Percentiles rank a stretch among this genome's conserved stretches.
These are phyloP conservation scores for Citrus cavaleriei DNA, from an alignment of 345 rosid species.

Conservation along the genomic window DNA sequence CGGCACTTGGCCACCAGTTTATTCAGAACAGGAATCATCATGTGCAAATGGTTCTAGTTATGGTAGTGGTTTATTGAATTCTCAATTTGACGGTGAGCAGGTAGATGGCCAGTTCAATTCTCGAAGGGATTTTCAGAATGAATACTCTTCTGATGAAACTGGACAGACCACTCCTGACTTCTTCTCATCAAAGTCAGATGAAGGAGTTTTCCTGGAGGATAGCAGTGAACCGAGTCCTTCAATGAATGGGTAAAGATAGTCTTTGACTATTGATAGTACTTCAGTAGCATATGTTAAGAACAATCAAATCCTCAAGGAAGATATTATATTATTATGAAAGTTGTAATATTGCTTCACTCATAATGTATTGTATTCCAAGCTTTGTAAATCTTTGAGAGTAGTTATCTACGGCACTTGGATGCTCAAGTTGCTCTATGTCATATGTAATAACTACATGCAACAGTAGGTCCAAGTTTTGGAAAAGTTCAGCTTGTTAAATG, in stretches of 20 bases:
- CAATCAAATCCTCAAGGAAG: background rate
- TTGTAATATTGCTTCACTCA: background rate
- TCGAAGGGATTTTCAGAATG: background rate
- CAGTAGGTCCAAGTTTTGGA: background rate
- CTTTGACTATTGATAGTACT: background rate
- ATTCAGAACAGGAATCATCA: background rate
- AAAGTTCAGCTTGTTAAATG: background rate
- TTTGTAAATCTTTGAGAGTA: background rate
- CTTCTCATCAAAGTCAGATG: background rate
- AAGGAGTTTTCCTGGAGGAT: background rate
- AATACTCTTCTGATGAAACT: background rate
- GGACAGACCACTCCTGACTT: background rate
- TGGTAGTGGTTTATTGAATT: background rate
- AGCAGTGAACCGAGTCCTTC: background rate
- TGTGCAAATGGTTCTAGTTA: background rate
- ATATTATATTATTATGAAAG: background rate
- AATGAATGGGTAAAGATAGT: background rate
- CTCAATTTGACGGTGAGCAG: background rate
- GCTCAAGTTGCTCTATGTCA: background rate
- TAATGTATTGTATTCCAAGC: background rate
- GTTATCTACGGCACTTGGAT: background rate
- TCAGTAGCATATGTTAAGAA: background rate
- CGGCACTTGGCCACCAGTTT: background rate
- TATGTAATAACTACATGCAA: background rate
- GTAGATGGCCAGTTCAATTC: background rate